Conservation (phyloP, 2,329 filamentous ascomycete species). For the Monosporascus ibericus region DNA sequence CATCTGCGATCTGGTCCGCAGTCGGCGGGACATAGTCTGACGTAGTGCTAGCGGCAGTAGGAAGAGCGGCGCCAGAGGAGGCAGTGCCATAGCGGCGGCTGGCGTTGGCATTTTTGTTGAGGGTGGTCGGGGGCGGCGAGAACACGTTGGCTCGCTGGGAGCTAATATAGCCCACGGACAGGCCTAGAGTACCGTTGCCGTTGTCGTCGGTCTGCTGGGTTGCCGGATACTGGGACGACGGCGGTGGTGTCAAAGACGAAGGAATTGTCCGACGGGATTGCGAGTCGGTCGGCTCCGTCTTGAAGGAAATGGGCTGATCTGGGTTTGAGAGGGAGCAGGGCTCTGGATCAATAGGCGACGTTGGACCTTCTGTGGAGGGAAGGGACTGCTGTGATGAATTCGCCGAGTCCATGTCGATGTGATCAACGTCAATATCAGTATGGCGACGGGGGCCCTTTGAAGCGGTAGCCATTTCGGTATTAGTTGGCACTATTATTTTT, state of each 20-base stretch:
- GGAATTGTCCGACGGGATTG: slow-evolving; percentile 42
- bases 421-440: slow-evolving; percentile 5
- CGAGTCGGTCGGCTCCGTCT: slow-evolving; percentile 44
- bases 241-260: slow-evolving; percentile 52
- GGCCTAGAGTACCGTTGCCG: slow-evolving; percentile 13
- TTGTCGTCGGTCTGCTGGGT: slow-evolving; percentile 8
- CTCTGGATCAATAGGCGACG: slow-evolving; percentile 44
- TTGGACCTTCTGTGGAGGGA: slow-evolving; percentile 51
- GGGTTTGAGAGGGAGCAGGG: slow-evolving; percentile 6
- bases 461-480: neutral
- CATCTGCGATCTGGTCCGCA: slow-evolving; percentile 44
- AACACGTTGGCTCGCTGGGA: slow-evolving; percentile 44
- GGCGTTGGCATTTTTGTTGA: slow-evolving; percentile 20
- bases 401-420: slow-evolving; percentile 6
- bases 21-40: slow-evolving; percentile 43
- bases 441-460: neutral
- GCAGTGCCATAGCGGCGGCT: slow-evolving; percentile 20
- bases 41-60: slow-evolving; percentile 3
- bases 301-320: slow-evolving; percentile 33
- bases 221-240: slow-evolving; percentile 44
- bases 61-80: slow-evolving; percentile 11
- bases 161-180: slow-evolving; percentile 26
- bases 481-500: neutral
- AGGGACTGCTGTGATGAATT: slow-evolving; percentile 46
- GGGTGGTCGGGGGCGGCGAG: slow-evolving; percentile 47